These are phyloP conservation scores for Pyrenochaeta sp. DNA, from an alignment of 2,329 filamentous ascomycete species.

Conservation along the genomic window DNA sequence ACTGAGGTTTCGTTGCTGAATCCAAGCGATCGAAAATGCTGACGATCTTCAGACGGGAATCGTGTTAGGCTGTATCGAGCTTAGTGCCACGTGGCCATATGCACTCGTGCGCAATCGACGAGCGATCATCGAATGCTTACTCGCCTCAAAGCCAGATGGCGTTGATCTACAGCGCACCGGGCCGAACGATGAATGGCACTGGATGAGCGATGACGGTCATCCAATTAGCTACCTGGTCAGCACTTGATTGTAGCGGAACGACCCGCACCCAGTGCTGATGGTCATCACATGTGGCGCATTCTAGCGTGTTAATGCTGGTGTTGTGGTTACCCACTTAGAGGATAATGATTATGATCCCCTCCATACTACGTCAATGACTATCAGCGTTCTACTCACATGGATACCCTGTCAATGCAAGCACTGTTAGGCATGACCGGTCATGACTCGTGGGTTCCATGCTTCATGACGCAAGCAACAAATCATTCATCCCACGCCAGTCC, in stretches of 20 bases:
- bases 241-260: too few species aligned
- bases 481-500: neutral
- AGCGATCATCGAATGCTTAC: neutral
- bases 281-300: neutral
- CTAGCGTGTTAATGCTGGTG: neutral
- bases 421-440: neutral
- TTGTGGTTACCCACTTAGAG: neutral
- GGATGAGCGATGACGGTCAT: too few species aligned
- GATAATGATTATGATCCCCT: neutral
- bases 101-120: neutral
- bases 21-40: neutral
- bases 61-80: neutral
- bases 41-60: neutral
- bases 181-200: neutral
- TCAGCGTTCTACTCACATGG: neutral
- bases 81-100: neutral
- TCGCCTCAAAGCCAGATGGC: neutral
- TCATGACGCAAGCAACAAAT: neutral
- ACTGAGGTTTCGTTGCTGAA: neutral
- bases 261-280: too few species aligned
- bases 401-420: neutral
- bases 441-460: neutral
- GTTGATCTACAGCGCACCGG: neutral
- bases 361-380: neutral
- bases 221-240: too few species aligned